Percentiles rank a stretch among this genome's conserved stretches.
Evolutionary conservation across 2,329 filamentous ascomycete genomes (phyloP).

Genomic region (Hyphodiscus sp.): DNA sequence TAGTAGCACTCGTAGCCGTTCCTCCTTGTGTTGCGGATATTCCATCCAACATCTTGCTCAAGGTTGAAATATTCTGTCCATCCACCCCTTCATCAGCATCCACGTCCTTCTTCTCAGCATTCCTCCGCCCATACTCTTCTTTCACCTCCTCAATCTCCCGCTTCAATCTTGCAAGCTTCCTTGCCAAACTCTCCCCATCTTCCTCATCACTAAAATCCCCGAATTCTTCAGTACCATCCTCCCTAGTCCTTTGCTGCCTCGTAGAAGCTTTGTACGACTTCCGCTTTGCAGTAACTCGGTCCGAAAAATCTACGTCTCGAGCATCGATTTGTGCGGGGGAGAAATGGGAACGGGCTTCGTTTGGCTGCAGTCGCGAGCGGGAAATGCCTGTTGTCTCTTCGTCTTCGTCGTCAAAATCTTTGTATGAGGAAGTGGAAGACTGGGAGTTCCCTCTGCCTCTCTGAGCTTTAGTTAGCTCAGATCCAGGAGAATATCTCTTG

Average conservation of each 20-base stretch:
- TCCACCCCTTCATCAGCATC: conserved; percentile 31
- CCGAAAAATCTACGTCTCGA: conserved; percentile 77
- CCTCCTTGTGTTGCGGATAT: conserved; percentile 38
- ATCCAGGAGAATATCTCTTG: background rate
- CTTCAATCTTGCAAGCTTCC: conserved; percentile 74
- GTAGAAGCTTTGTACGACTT: conserved; percentile 76
- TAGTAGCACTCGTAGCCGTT: conserved; percentile 10
- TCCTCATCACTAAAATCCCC: conserved; percentile 74
- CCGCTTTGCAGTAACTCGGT: conserved; percentile 74
- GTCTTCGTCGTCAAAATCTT: conserved; percentile 56
- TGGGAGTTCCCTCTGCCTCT: conserved; percentile 43
- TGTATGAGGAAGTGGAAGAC: conserved; percentile 47
- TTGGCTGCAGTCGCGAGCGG: conserved; percentile 66
- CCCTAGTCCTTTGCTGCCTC: conserved; percentile 55
- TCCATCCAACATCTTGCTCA: conserved; percentile 67
- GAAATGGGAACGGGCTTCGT: conserved; percentile 76
- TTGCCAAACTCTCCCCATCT: conserved; percentile 67
- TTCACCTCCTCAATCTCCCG: conserved; percentile 72
- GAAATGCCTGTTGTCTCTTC: conserved; percentile 65
- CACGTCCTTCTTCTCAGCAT: conserved; percentile 38
- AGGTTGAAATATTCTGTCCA: conserved; percentile 55
- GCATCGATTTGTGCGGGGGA: conserved; percentile 69
- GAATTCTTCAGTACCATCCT: conserved; percentile 59
- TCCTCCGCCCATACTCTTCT: conserved; percentile 50
- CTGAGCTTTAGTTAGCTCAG: conserved; percentile 15